These are phyloP conservation scores for Azolla pinnata DNA, from an alignment of 75 land plant genomes.

Conservation along the genomic window DNA sequence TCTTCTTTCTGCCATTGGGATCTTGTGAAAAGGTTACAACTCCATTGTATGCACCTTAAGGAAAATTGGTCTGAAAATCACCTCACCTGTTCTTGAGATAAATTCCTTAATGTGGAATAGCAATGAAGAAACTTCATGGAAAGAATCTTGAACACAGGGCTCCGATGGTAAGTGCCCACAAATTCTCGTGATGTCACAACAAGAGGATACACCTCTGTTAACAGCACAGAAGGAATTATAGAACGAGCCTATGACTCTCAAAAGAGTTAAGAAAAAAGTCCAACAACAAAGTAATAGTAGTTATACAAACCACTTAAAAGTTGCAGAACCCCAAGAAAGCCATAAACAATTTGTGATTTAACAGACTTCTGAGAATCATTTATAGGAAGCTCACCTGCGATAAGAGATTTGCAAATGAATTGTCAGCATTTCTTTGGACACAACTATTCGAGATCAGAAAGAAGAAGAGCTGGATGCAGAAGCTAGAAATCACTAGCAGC, in stretches of 20 bases:
- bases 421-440: neutral
- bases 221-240: too few species aligned
- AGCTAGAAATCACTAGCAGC: neutral
- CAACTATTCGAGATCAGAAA: neutral
- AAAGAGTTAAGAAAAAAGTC: too few species aligned
- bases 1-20: conserved; percentile 75
- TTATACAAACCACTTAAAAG: conserved; percentile 12
- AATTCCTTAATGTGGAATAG: conserved; percentile 36
- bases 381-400: conserved; percentile 1
- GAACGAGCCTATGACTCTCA: too few species aligned
- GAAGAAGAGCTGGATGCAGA: too few species aligned
- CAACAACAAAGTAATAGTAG: neutral
- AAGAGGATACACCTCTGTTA: conserved; percentile 63
- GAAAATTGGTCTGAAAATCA: too few species aligned
- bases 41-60: too few species aligned
- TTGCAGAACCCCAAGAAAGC: conserved; percentile 16
- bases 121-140: conserved; percentile 66
- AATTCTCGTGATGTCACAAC: conserved; percentile 61
- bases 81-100: conserved; percentile 59
- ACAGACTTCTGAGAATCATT: neutral
- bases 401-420: neutral
- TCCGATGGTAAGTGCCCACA: conserved; percentile 72
- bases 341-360: conserved; percentile 12
- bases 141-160: conserved; percentile 59
- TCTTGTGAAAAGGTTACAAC: too few species aligned